These are phyloP conservation scores for Didymella exigua DNA, from an alignment of 2,329 filamentous ascomycete genomes.

Conservation along the genomic window DNA sequence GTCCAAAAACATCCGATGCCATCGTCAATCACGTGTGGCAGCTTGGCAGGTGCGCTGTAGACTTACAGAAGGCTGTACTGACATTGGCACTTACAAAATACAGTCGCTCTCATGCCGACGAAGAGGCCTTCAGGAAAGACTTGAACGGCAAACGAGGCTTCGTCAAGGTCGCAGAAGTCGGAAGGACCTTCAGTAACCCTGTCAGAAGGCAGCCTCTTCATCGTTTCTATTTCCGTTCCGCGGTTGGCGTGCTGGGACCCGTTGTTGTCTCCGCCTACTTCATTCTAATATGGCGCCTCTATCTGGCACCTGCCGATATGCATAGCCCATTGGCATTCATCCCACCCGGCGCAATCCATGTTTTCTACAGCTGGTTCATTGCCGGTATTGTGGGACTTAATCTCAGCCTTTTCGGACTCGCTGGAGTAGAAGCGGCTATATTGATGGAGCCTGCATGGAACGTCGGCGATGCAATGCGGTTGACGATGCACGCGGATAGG, in stretches of 20 bases:
- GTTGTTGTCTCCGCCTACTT: conserved; percentile 8
- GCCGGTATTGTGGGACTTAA: conserved; percentile 14
- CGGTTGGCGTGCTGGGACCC: conserved; percentile 14
- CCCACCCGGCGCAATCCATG: conserved; percentile 11
- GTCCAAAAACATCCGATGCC: neutral
- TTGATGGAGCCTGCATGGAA: conserved; percentile 17
- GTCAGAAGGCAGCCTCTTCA: neutral
- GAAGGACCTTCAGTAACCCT: neutral
- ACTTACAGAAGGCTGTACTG: neutral
- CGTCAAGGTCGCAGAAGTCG: neutral
- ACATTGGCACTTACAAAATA: neutral
- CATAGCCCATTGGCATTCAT: conserved; percentile 1
- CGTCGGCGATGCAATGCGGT: conserved; percentile 10
- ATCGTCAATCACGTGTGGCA: neutral
- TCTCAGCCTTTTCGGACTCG: conserved; percentile 16
- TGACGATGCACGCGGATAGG: conserved; percentile 19
- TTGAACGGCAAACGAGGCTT: neutral
- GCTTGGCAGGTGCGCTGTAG: neutral
- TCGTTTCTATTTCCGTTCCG: conserved; percentile 9
- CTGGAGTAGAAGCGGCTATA: conserved; percentile 17
- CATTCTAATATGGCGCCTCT: conserved; percentile 14
- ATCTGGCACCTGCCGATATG: conserved; percentile 5
- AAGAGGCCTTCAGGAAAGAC: neutral
- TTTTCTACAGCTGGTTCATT: conserved; percentile 20
- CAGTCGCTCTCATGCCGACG: neutral